Percentiles rank a stretch among this genome's conserved stretches.
Evolutionary conservation across 1,139 yeast species (phyloP).

Genomic region (Yamadazyma atlantica): DNA sequence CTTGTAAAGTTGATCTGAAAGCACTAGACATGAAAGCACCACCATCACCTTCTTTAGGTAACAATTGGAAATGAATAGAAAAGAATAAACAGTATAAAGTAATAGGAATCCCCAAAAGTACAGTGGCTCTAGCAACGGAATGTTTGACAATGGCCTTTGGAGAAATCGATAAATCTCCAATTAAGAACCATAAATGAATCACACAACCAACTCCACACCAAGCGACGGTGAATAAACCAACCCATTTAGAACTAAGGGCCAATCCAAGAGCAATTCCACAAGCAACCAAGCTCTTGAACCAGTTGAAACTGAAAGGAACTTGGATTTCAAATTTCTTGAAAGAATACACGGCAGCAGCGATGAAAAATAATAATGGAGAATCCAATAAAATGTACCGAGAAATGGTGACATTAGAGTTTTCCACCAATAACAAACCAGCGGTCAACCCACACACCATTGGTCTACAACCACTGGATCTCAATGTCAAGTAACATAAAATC

Average conservation of each 20-base stretch:
- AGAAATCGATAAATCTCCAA: constrained; percentile 80
- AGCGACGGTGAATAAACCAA: constrained; percentile 88
- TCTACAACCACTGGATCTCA: constrained; percentile 84
- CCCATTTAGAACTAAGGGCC: constrained; percentile 93
- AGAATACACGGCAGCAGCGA: constrained; percentile 81
- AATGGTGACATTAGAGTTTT: constrained; percentile 85
- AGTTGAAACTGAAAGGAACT: constrained; percentile 63
- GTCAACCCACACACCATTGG: constrained; percentile 72
- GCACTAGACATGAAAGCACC: constrained; percentile 87
- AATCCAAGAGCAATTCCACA: constrained; percentile 86
- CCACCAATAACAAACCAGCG: constrained; percentile 67
- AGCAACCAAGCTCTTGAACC: constrained; percentile 71
- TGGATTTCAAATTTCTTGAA: constrained; percentile 80
- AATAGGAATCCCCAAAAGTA: constrained; percentile 70
- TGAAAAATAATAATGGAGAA: constrained; percentile 86
- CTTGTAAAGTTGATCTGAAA: constrained; percentile 75
- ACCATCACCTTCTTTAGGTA: constrained; percentile 81
- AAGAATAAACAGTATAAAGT: constrained; percentile 71
- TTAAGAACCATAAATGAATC: constrained; percentile 79
- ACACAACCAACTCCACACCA: constrained; percentile 84
- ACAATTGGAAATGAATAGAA: constrained; percentile 72
- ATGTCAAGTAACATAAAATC: constrained; percentile 71
- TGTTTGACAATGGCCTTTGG: constrained; percentile 52
- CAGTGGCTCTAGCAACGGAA: constrained; percentile 52
- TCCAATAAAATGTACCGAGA: constrained; percentile 89